Percentiles rank a stretch among this genome's conserved stretches.
phyloP scores from a whole-genome alignment of 441 rosid genomes.

The Mallotus japonicus region DNA sequence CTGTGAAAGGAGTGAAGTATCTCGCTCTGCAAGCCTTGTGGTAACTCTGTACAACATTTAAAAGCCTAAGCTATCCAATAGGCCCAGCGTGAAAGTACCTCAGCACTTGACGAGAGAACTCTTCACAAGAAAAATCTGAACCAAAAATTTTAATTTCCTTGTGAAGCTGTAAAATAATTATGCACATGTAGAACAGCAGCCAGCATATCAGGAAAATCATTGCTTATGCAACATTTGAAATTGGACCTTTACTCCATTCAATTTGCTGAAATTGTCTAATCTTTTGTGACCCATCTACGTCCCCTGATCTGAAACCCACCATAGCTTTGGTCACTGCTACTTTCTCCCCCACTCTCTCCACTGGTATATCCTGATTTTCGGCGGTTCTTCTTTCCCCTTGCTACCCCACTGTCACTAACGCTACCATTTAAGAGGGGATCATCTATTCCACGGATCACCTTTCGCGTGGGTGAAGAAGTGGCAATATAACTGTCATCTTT shows the following conservation, averaged over 20 bases:
- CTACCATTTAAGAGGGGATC: conserved; percentile 96
- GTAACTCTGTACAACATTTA: conserved; percentile 23
- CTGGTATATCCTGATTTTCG: conserved; percentile 72
- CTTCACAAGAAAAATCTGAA: conserved; percentile 25
- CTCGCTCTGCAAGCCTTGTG: conserved; percentile 1
- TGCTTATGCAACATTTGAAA: conserved; percentile 7
- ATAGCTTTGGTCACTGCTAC: conserved; percentile 86
- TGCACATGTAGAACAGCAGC: conserved; percentile 7
- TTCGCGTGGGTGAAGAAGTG: conserved; percentile 50
- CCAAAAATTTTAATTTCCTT: conserved; percentile 27
- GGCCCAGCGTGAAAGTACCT: background rate
- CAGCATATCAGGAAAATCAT: conserved; percentile 10
- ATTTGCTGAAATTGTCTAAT: conserved; percentile 30
- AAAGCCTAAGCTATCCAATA: conserved; percentile 8
- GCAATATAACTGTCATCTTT: conserved; percentile 87
- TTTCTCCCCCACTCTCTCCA: conserved; percentile 97
- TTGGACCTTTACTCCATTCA: conserved; percentile 4
- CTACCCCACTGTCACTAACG: conserved; percentile 73
- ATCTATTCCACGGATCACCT: conserved; percentile 93
- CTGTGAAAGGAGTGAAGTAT: background rate
- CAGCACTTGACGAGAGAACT: conserved; percentile 1
- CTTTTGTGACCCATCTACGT: conserved; percentile 84
- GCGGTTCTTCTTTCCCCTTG: conserved; percentile 72
- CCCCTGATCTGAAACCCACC: conserved; percentile 73
- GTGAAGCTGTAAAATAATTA: background rate